Evolutionary conservation across 805 yeast species (phyloP).

Genomic region (Jamesozyma spencerorum): DNA sequence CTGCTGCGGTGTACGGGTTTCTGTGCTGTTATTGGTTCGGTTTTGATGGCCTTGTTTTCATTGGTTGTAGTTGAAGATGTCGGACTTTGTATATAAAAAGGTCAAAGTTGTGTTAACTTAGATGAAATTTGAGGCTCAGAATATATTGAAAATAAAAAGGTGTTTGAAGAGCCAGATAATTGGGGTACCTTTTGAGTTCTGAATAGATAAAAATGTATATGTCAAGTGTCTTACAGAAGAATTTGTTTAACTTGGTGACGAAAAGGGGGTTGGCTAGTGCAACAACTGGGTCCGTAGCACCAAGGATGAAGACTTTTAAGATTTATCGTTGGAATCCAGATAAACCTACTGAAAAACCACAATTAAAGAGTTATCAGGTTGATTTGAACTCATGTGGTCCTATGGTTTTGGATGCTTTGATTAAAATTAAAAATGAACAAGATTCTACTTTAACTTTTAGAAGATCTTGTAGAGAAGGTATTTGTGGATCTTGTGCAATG

Average conservation of each 20-base stretch:
- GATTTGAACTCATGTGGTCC: conserved; percentile 94
- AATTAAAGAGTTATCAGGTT: conserved; percentile 70
- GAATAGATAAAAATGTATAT: neutral
- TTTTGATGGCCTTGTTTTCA: neutral
- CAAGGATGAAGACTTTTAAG: conserved; percentile 72
- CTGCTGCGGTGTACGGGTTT: neutral
- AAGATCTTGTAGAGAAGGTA: conserved; percentile 98
- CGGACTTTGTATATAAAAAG: neutral
- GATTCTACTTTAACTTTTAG: conserved; percentile 93
- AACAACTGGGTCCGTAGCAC: conserved; percentile 30
- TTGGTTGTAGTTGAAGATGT: neutral
- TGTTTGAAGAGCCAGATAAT: too few species aligned
- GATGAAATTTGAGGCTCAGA: neutral
- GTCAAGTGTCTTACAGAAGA: neutral
- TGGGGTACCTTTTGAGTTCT: too few species aligned
- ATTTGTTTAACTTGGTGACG: conserved; percentile 5
- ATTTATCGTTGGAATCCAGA: conserved; percentile 99
- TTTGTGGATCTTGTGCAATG: conserved; percentile 99
- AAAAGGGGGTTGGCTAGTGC: conserved; percentile 26
- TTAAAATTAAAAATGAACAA: conserved; percentile 93
- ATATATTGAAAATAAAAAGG: too few species aligned
- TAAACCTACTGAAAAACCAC: conserved; percentile 85
- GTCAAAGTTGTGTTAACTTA: neutral
- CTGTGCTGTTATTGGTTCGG: neutral
- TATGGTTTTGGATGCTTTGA: conserved; percentile 90